Base-by-base conservation (phyloP, 306 rosid species). In the Pachyrhizus erosus region DNA sequence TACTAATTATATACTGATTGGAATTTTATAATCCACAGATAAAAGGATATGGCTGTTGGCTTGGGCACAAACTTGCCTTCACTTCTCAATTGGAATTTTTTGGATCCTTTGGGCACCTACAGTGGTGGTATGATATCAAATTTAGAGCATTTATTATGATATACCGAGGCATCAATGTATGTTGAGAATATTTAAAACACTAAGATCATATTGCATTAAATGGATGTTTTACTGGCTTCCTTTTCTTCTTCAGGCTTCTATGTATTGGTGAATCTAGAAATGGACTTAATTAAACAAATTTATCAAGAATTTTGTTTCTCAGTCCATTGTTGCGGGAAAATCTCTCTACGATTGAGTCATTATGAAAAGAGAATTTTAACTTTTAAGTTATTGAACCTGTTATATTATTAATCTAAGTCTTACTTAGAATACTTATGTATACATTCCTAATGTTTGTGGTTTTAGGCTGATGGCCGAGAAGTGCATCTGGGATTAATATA, bases 91-190 rank as follows among this genome's bases (percentile, higher is more conserved):
- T 65, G 89, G 92, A 43, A 79, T 91, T 55, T 90, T 93, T 78
- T 96, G 99, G 99, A 87, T 93, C 76, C 91, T 96, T 20, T 96
- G 97, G 99, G 97, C 98, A 24, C 98, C 99, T 69, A 92, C 94
- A n/a, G 83, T 96, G 70, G 99, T 96, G 99, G 99, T 96, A 96
- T 77, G 94, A 48, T 61, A 65, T 83, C 29, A 15, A 72, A 18
- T 23, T 60, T 71, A 42, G 69, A 61, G 40, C 67, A 70, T 6
- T 29, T 20, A 62, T 73, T 64, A 37, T 83, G 34, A 80, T 64
- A 51, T 71, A 75, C 46, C 40, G 74, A 54, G 37, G 57, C 49
- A 42, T 21, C 14, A 21, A 43, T 70, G 31, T 61, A 68, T 78
- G 66, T 24, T 39, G 45, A 48, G 12, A 76, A 13, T 70, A 78